These are phyloP conservation scores for Anthoceros angustus DNA, from an alignment of 225 moss, liverwort and hornwort species.

Conservation along the genomic window DNA sequence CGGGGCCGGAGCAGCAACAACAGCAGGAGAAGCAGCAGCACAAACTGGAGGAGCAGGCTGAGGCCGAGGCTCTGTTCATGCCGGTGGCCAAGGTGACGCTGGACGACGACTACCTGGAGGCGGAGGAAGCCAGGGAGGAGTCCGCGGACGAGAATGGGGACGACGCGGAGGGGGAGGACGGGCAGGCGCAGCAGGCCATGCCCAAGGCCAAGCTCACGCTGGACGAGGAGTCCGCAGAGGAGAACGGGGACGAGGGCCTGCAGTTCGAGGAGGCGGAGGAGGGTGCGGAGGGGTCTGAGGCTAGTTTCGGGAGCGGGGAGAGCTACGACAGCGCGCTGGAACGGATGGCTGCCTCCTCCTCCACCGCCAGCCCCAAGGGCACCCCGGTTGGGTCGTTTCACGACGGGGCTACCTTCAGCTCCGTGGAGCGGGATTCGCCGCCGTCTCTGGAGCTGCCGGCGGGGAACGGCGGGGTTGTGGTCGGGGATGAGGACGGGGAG, in stretches of 20 bases:
- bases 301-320: conserved; percentile 52
- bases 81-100: no score
- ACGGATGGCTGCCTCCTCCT: conserved; percentile 58
- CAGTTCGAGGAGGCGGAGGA: conserved; percentile 8
- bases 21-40: no score
- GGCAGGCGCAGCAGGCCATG: not conserved
- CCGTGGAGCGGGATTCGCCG: not conserved
- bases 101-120: no score
- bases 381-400: conserved; percentile 41
- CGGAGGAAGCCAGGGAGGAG: no score
- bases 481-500: not conserved
- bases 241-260: not conserved
- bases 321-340: conserved; percentile 86
- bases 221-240: not conserved
- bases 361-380: conserved; percentile 34
- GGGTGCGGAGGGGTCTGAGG: conserved; percentile 29
- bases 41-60: no score
- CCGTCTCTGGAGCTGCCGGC: not conserved
- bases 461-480: not conserved
- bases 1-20: no score
- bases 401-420: not conserved
- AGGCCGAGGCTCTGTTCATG: no score
- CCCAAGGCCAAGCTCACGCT: not conserved
- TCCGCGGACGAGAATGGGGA: no score
- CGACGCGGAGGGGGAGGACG: no score